These are phyloP conservation scores for Cubamyces sp. DNA, from an alignment of 768 basidiomycete genomes.

Conservation along the genomic window DNA sequence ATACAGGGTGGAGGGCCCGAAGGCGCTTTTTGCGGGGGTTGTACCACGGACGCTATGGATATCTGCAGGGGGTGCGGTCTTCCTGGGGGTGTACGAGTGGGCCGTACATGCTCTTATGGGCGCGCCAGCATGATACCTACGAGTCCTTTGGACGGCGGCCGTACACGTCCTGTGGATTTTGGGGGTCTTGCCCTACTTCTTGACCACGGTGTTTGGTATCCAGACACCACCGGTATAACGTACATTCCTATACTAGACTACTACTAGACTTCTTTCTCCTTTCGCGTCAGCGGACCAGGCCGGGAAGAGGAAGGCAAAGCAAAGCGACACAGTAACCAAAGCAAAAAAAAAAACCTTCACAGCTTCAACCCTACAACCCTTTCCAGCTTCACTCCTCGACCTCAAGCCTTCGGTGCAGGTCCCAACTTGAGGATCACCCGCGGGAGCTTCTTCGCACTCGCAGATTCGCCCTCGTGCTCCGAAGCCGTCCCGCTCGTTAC, in stretches of 20 bases:
- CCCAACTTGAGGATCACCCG: slow-evolving; percentile 61
- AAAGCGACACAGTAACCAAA: not conserved
- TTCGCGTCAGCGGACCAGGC: not conserved
- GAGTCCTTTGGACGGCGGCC: no score
- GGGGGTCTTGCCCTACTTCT: no score
- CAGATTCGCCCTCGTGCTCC: slow-evolving; percentile 19
- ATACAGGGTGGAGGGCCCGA: slow-evolving; percentile 67
- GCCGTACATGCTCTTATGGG: slow-evolving; percentile 54
- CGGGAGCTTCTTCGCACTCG: slow-evolving; percentile 49
- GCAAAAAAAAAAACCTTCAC: not conserved
- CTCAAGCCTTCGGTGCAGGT: slow-evolving; percentile 30
- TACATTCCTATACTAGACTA: slow-evolving; percentile 8
- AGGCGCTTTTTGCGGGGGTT: slow-evolving; percentile 83
- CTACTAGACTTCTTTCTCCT: not conserved
- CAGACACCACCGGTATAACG: not conserved
- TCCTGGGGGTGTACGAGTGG: slow-evolving; percentile 96
- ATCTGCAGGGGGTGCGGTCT: slow-evolving; percentile 94
- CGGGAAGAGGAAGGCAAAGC: not conserved
- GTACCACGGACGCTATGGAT: slow-evolving; percentile 96
- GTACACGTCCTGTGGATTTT: no score
- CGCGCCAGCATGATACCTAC: slow-evolving; percentile 19
- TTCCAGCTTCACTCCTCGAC: no score
- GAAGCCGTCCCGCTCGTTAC: slow-evolving; percentile 8
- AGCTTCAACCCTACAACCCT: not conserved
- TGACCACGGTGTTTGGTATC: not conserved